These are phyloP conservation scores for Royoungia palumana DNA, from an alignment of 768 basidiomycete species.

Conservation along the genomic window DNA sequence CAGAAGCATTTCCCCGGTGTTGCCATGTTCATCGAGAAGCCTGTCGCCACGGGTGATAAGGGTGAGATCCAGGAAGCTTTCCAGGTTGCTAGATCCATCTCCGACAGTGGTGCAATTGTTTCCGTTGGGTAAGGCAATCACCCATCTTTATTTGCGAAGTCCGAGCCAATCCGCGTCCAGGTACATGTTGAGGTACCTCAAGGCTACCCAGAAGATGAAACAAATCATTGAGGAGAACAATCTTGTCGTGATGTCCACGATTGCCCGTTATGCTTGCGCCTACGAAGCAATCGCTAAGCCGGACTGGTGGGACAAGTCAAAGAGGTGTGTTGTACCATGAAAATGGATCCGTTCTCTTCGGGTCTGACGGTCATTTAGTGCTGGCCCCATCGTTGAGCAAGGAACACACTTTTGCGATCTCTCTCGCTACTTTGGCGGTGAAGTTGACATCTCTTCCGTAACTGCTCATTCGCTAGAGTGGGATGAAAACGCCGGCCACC, in stretches of 20 bases:
- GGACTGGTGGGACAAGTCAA: constrained; percentile 94
- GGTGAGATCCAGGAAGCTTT: constrained; percentile 67
- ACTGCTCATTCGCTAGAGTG: constrained; percentile 88
- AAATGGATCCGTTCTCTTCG: not conserved
- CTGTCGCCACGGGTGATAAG: constrained; percentile 76
- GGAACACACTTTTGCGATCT: constrained; percentile 98
- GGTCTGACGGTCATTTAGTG: constrained; percentile 34
- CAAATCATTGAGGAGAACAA: constrained; percentile 92
- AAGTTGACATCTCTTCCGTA: constrained; percentile 81
- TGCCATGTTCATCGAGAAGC: constrained; percentile 91
- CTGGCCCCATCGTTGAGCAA: constrained; percentile 83
- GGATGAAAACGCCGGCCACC: constrained; percentile 83
- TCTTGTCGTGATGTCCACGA: constrained; percentile 92
- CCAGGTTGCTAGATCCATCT: constrained; percentile 67
- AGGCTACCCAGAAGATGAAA: constrained; percentile 96
- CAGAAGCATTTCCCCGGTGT: constrained; percentile 84
- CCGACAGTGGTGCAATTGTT: constrained; percentile 69
- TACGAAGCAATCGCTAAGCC: constrained; percentile 77
- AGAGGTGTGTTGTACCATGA: constrained; percentile 53
- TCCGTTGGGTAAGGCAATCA: constrained; percentile 71
- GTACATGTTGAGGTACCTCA: constrained; percentile 92
- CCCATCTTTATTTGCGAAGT: not conserved
- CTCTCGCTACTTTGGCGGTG: constrained; percentile 95
- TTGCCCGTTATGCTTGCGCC: constrained; percentile 90
- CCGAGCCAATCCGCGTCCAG: constrained; percentile 34